phyloP scores from a whole-genome alignment of 2,329 filamentous ascomycete genomes.

The Pestalotiopsis sp. region DNA sequence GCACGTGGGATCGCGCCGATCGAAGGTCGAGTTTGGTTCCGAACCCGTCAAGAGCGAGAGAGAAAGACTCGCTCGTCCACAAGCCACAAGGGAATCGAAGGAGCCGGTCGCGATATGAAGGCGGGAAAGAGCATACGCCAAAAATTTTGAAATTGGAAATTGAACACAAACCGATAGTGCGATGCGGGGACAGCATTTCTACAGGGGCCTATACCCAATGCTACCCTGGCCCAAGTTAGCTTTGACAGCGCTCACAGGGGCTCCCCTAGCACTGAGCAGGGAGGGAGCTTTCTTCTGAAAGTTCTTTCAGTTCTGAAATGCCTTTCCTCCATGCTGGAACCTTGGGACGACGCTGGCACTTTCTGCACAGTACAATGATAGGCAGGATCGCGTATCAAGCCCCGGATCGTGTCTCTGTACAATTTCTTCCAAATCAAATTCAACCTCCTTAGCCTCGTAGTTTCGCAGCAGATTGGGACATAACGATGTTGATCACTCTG shows the following conservation, averaged over 20 bases:
- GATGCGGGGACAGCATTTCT: background rate
- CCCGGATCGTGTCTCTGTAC: background rate
- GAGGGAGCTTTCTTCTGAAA: background rate
- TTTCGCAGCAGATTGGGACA: background rate
- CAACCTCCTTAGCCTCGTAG: background rate
- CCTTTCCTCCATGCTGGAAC: too few relatives aligned
- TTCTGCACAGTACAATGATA: too few relatives aligned
- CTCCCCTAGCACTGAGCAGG: background rate
- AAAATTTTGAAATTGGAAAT: background rate
- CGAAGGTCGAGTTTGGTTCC: background rate
- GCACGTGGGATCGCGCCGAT: background rate
- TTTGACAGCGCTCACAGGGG: background rate
- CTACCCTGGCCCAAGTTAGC: background rate
- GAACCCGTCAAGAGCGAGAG: background rate
- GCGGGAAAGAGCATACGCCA: background rate
- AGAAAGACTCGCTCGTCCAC: background rate
- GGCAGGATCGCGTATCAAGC: background rate
- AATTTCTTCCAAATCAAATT: background rate
- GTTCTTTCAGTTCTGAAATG: background rate
- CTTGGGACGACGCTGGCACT: too few relatives aligned
- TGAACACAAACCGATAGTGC: background rate
- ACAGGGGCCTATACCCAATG: background rate
- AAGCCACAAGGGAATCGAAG: background rate
- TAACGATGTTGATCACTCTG: background rate
- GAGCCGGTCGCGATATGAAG: background rate